Evolutionary conservation across 257 asterid genomes (phyloP), one percentile per base, ranked within the genome.

Genomic region (Gardenia jasminoides): DNA sequence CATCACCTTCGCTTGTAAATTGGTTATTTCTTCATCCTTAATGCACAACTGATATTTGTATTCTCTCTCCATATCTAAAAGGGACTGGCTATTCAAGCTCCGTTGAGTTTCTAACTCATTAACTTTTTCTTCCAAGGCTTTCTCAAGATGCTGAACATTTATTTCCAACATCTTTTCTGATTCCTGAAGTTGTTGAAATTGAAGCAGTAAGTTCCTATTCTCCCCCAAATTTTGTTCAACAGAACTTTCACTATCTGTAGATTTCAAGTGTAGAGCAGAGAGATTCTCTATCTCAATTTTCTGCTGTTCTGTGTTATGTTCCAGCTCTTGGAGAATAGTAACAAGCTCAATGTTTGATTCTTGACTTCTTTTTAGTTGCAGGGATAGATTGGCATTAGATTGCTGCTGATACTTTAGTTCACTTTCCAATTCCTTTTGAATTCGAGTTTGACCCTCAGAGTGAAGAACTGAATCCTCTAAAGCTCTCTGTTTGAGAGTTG

Each of bases 291-390:
- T 90, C 79, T 94, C 96, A n/a, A 52, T 47, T 76, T 84, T 94
- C 88, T 94, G 98, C 59, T 85, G 89, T 78, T 93, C 95, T 71
- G 90, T 85, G 10, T 90, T 91, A 80, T 89, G 91, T 80, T 94
- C 97, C 6, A 94, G 89, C 87, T 92, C 98, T 79, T 91, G 98
- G 83, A 94, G 96, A 83, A 94, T 90, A 33, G 90, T 80, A 87
- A 94, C 87, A 39, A 94, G 97, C 86, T 92, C 92, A 62, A 90
- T 67, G 77, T 94, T 94, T 6, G 98, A 94, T 72, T 94, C 98
- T 86, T 94, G 98, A 82, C 92, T 91, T 79, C 84, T 88, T 72
- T 84, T 86, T 47, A 94, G 84, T 30, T 94, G 98, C 67, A 86
- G 88, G 73, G 91, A 85, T 79, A 91, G 84, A 81, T 88, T 86